Conservation (phyloP, 176 grass and related monocot genomes). For the Eragrostis nindensis region DNA sequence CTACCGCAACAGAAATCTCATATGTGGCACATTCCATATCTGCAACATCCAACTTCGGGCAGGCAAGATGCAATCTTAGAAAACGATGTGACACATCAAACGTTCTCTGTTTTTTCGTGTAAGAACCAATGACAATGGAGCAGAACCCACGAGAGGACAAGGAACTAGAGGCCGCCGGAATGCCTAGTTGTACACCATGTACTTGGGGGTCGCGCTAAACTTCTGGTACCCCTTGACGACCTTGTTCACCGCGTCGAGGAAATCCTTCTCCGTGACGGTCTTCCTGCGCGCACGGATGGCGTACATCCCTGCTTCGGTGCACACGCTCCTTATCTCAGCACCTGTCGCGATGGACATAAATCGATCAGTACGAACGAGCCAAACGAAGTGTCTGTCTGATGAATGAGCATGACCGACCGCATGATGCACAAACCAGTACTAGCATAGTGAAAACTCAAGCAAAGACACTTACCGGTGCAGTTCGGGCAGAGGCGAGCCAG, state of each 20-base stretch:
- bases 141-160: not conserved
- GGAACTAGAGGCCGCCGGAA: no score
- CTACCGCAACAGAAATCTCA: no score
- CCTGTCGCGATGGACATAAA: conserved; percentile 34
- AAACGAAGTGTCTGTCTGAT: not conserved
- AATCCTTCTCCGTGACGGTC: conserved; percentile 86
- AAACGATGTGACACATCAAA: no score
- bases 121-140: not conserved
- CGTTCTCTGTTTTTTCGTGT: not conserved
- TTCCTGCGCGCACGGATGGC: conserved; percentile 86
- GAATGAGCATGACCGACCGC: not conserved
- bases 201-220: conserved; percentile 85
- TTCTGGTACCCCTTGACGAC: conserved; percentile 95
- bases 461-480: conserved; percentile 69
- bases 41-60: no score
- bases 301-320: conserved; percentile 91
- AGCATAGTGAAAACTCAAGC: not conserved
- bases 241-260: conserved; percentile 85
- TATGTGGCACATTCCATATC: no score
- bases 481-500: conserved; percentile 95
- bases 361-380: not conserved
- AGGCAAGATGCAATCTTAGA: no score
- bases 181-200: conserved; percentile 86
- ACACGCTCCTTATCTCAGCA: conserved; percentile 88
- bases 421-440: conserved; percentile 5